Evolutionary conservation across 129 eudicot genomes (phyloP).

Genomic region (Flaveria bidentis): DNA sequence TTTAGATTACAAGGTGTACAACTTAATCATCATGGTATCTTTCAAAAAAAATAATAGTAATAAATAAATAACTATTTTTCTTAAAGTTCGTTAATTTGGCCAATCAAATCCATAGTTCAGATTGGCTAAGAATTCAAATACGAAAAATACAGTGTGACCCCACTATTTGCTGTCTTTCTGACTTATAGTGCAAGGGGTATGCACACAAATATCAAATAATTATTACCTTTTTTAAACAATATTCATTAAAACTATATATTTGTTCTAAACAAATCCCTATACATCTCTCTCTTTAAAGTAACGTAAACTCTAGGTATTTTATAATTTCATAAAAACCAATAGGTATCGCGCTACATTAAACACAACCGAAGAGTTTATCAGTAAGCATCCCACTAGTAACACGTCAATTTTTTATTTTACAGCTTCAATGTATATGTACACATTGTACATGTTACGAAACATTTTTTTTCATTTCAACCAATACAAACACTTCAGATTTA

Average conservation of each 20-base stretch:
- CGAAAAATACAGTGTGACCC: slow-evolving; percentile 24
- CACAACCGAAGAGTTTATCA: neutral
- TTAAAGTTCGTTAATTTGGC: neutral
- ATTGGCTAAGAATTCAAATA: neutral
- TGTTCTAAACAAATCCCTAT: neutral
- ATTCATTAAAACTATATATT: slow-evolving; percentile 10
- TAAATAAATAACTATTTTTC: neutral
- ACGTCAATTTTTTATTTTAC: too few relatives aligned
- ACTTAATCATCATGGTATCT: too few relatives aligned
- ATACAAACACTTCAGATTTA: too few relatives aligned
- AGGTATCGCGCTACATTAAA: neutral
- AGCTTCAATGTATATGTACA: too few relatives aligned
- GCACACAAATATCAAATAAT: slow-evolving; percentile 27
- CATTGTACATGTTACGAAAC: too few relatives aligned
- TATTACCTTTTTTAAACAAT: neutral
- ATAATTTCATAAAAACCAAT: too few relatives aligned
- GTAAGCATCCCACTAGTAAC: neutral
- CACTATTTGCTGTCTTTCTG: slow-evolving; percentile 40
- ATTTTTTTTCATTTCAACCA: neutral
- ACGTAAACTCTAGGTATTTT: too few relatives aligned
- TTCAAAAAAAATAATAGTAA: too few relatives aligned
- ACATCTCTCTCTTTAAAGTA: too few relatives aligned
- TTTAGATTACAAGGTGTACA: too few relatives aligned
- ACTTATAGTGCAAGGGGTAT: slow-evolving; percentile 29
- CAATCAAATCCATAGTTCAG: neutral